Evolutionary conservation across 768 basidiomycete genomes (phyloP).

Genomic region (Trametes punicea): DNA sequence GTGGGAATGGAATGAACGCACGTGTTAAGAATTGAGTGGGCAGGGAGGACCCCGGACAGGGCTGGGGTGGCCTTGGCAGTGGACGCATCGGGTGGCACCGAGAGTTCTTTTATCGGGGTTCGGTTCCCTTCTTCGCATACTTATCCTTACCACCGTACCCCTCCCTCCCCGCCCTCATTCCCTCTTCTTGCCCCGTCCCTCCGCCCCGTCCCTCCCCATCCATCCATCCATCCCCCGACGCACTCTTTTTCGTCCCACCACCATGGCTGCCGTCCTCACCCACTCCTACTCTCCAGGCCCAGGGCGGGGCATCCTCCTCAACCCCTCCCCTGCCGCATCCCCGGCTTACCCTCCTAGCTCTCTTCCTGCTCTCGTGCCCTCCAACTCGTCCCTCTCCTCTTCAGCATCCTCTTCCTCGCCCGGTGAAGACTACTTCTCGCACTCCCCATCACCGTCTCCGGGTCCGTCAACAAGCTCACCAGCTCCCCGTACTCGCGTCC

Average conservation of each 20-base stretch:
- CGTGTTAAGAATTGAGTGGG: conserved; percentile 19
- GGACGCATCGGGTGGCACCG: conserved; percentile 7
- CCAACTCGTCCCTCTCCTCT: conserved; percentile 26
- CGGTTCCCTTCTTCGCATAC: conserved; percentile 12
- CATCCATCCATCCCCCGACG: not conserved
- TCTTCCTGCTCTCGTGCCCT: conserved; percentile 24
- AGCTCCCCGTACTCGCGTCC: not conserved
- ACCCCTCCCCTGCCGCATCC: conserved; percentile 28
- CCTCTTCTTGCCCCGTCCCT: conserved; percentile 3
- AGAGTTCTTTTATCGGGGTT: conserved; percentile 14
- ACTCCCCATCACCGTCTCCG: conserved; percentile 11
- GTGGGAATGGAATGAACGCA: conserved; percentile 15
- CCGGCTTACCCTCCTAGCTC: conserved; percentile 23
- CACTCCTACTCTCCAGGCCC: conserved; percentile 14
- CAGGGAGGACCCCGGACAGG: conserved; percentile 23
- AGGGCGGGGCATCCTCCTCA: conserved; percentile 31
- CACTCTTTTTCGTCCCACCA: not conserved
- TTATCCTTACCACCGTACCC: conserved; percentile 7
- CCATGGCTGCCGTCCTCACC: conserved; percentile 20
- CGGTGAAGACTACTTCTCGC: conserved; percentile 24
- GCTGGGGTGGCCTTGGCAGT: conserved; percentile 3
- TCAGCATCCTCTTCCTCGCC: conserved; percentile 28
- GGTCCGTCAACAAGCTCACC: conserved; percentile 4
- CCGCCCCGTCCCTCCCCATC: not conserved
- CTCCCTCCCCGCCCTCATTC: conserved; percentile 4